Conservation (phyloP, 257 asterid species). For the Hygrophila difformis region DNA sequence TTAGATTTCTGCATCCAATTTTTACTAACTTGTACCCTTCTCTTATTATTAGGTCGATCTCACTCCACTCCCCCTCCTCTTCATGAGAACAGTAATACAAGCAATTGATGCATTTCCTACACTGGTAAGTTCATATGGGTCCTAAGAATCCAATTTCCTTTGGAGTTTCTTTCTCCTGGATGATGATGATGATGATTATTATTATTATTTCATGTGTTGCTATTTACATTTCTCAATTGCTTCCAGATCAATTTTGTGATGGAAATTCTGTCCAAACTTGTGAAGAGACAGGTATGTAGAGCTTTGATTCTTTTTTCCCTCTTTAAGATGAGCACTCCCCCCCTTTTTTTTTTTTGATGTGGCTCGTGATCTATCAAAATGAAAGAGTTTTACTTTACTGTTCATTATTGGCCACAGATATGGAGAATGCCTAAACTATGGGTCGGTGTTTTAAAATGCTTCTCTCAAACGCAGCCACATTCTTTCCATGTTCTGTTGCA, state of each 20-base stretch:
- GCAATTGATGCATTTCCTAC: conserved; percentile 95
- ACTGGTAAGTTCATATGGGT: conserved; percentile 40
- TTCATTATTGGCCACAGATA: conserved; percentile 50
- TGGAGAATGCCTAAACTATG: conserved; percentile 96
- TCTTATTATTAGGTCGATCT: conserved; percentile 58
- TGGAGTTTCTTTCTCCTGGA: no score
- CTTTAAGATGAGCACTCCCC: no score
- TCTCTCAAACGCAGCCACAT: conserved; percentile 93
- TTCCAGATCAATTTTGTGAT: conserved; percentile 82
- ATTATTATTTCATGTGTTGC: no score
- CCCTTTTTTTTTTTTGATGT: no score
- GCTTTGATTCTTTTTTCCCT: background rate
- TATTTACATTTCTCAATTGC: conserved; percentile 21
- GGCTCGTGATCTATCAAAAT: no score
- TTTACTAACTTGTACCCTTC: conserved; percentile 6
- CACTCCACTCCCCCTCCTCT: conserved; percentile 86
- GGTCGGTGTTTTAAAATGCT: conserved; percentile 91
- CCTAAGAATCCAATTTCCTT: no score
- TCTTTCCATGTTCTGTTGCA: conserved; percentile 79
- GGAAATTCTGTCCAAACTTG: conserved; percentile 42
- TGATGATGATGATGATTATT: no score
- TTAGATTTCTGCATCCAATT: conserved; percentile 2
- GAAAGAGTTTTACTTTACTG: no score
- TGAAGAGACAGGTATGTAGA: conserved; percentile 11
- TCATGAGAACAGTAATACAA: conserved; percentile 98